Evolutionary conservation across 2,329 filamentous ascomycete genomes (phyloP).

Genomic region (Pseudogymnoascus sp.): DNA sequence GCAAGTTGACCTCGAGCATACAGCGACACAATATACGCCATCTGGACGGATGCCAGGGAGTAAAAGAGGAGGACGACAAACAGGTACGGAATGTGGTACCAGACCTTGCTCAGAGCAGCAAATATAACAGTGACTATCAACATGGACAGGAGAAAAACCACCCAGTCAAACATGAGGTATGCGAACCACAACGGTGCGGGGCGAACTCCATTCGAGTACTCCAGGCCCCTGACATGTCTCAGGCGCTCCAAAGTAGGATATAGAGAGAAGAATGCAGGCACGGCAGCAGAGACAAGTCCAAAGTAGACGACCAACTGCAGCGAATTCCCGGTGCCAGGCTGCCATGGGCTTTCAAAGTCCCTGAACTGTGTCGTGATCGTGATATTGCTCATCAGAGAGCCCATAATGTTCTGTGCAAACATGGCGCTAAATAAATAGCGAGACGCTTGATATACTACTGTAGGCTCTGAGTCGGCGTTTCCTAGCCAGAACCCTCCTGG

Average conservation of each 20-base stretch:
- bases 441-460: slow-evolving; percentile 65
- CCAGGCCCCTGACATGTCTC: slow-evolving; percentile 69
- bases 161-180: slow-evolving; percentile 73
- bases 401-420: slow-evolving; percentile 55
- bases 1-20: slow-evolving; percentile 72
- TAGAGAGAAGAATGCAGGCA: slow-evolving; percentile 78
- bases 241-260: slow-evolving; percentile 83
- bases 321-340: slow-evolving; percentile 60
- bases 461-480: slow-evolving; percentile 49
- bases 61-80: slow-evolving; percentile 77
- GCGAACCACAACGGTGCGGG: slow-evolving; percentile 78
- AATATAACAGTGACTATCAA: slow-evolving; percentile 64
- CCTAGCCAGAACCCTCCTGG: slow-evolving; percentile 77
- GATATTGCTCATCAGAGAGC: slow-evolving; percentile 59
- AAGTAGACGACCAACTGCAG: slow-evolving; percentile 78
- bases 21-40: slow-evolving; percentile 75
- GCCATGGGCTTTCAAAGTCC: slow-evolving; percentile 67
- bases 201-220: slow-evolving; percentile 87
- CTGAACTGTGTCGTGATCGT: slow-evolving; percentile 66
- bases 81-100: slow-evolving; percentile 73
- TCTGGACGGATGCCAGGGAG: slow-evolving; percentile 66
- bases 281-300: slow-evolving; percentile 67
- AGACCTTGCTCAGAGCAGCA: slow-evolving; percentile 51
- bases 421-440: slow-evolving; percentile 48
- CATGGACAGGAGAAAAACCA: slow-evolving; percentile 60